phyloP scores from a whole-genome alignment of 2,329 filamentous ascomycete genomes.

The Lasiodiplodia hormozganensis region DNA sequence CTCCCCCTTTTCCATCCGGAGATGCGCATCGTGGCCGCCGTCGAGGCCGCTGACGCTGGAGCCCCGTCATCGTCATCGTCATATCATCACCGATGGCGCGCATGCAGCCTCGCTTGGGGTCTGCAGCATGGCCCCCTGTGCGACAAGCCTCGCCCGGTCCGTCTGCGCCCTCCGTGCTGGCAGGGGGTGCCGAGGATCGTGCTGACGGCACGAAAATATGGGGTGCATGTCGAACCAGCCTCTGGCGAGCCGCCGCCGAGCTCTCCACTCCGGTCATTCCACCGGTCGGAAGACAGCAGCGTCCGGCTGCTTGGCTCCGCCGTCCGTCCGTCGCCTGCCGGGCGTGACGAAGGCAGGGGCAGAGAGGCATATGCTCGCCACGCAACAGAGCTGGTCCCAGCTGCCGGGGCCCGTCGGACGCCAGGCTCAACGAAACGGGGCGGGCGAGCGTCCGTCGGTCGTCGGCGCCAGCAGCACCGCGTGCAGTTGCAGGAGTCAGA shows the following conservation, averaged over 20 bases:
- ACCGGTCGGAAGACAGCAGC: neutral
- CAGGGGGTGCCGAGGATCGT: neutral
- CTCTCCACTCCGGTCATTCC: neutral
- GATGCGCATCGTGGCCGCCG: neutral
- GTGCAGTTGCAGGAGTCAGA: slow-evolving; percentile 18
- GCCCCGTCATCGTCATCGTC: neutral
- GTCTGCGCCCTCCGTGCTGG: slow-evolving; percentile 3
- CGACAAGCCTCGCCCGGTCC: slow-evolving; percentile 2
- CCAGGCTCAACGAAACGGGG: slow-evolving; percentile 12
- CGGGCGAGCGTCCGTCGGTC: slow-evolving; percentile 13
- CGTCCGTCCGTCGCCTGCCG: neutral
- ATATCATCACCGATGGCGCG: slow-evolving; percentile 24
- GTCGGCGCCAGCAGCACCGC: slow-evolving; percentile 7
- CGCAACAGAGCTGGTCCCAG: neutral
- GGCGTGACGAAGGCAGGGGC: too few species aligned
- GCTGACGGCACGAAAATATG: slow-evolving; percentile 18
- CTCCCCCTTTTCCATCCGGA: neutral
- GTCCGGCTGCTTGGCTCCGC: neutral
- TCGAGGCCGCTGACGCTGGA: slow-evolving; percentile 9
- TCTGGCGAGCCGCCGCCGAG: neutral
- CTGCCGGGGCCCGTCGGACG: slow-evolving; percentile 1
- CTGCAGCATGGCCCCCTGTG: slow-evolving; percentile 15
- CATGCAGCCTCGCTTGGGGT: slow-evolving; percentile 22
- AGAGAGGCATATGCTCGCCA: neutral
- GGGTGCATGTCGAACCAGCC: slow-evolving; percentile 17